phyloP scores from a whole-genome alignment of 768 basidiomycete species.

The Lentinula sp. region DNA sequence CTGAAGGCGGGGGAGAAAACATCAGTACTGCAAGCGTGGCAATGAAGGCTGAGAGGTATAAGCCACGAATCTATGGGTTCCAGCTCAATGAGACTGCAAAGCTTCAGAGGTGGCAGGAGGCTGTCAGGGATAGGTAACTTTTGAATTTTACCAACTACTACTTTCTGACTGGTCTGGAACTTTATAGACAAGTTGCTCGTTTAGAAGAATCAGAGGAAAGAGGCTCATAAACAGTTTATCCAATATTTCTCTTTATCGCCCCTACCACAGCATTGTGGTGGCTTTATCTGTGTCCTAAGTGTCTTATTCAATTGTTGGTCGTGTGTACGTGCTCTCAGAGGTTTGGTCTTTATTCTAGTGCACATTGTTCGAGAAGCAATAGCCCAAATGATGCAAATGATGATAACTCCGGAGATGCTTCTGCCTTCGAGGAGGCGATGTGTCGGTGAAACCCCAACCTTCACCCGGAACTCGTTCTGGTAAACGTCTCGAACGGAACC shows the following conservation, averaged over 20 bases:
- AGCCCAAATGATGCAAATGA: slow-evolving; percentile 6
- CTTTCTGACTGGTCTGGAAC: slow-evolving; percentile 8
- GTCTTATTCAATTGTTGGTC: not conserved
- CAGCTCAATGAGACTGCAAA: slow-evolving; percentile 92
- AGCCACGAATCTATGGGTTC: slow-evolving; percentile 95
- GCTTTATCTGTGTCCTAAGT: not conserved
- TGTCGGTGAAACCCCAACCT: slow-evolving; percentile 3
- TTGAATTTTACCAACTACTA: not conserved
- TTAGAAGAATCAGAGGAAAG: slow-evolving; percentile 41
- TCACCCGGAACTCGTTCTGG: slow-evolving; percentile 1
- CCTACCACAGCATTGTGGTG: not conserved
- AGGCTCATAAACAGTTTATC: not conserved
- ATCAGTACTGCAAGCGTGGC: slow-evolving; percentile 80
- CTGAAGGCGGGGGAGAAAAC: slow-evolving; percentile 56
- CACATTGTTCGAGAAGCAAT: not conserved
- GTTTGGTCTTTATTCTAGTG: not conserved
- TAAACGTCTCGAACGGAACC: slow-evolving; percentile 1
- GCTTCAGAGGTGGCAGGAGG: slow-evolving; percentile 94
- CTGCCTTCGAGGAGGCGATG: not conserved
- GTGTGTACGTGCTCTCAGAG: not conserved
- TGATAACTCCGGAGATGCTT: not conserved
- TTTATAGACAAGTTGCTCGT: slow-evolving; percentile 38
- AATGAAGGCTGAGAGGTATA: slow-evolving; percentile 85
- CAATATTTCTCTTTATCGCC: no score
- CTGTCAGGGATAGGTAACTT: slow-evolving; percentile 75